phyloP scores from a whole-genome alignment of 306 rosid species.

The Abrus precatorius region DNA sequence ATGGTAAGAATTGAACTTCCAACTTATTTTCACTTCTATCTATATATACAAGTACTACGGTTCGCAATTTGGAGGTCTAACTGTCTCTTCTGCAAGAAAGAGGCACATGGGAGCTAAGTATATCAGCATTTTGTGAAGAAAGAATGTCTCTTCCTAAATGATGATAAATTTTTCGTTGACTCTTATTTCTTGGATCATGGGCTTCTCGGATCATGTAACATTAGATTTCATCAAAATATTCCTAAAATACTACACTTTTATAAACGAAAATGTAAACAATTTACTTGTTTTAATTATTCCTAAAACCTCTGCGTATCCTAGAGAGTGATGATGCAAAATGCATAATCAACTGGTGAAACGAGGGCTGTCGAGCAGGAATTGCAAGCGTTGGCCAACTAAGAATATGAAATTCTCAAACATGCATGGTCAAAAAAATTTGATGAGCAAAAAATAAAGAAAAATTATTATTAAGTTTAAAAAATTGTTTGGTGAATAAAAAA shows the following conservation, averaged over 20 bases:
- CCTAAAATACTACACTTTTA: not conserved
- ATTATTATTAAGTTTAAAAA: too few species aligned
- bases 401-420: not conserved
- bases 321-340: not conserved
- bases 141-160: constrained; percentile 67
- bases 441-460: too few species aligned
- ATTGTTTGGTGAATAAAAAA: too few species aligned
- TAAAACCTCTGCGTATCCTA: constrained; percentile 1
- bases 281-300: not conserved
- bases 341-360: not conserved
- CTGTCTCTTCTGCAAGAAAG: constrained; percentile 37
- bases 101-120: constrained; percentile 50
- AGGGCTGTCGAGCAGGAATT: not conserved
- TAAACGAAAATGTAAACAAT: constrained; percentile 26
- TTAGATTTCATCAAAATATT: constrained; percentile 36
- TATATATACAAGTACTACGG: not conserved
- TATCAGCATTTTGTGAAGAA: constrained; percentile 43
- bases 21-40: not conserved
- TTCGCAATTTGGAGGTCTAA: constrained; percentile 4
- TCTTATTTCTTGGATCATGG: constrained; percentile 84
- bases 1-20: not conserved
- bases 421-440: too few species aligned
- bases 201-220: constrained; percentile 73
- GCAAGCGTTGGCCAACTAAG: not conserved
- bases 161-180: constrained; percentile 51